phyloP scores from a whole-genome alignment of 805 yeast genomes.

The Spathaspora boniae region DNA sequence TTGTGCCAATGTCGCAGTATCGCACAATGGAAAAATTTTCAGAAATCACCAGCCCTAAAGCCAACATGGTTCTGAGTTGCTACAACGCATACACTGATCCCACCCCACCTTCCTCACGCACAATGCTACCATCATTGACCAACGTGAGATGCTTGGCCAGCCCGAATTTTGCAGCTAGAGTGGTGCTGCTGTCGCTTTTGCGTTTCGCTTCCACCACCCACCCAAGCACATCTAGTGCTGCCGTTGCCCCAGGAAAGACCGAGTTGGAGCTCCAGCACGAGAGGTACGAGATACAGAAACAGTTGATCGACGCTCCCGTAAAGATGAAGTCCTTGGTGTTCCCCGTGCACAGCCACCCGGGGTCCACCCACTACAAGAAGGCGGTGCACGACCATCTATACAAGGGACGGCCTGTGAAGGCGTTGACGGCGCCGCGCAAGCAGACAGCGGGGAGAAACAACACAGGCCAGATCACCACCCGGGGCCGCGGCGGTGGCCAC shows the following conservation, averaged over 20 bases:
- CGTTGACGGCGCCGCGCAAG: conserved; percentile 69
- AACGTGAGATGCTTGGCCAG: too few relatives aligned
- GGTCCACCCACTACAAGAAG: conserved; percentile 81
- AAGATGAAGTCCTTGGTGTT: conserved; percentile 59
- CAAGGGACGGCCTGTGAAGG: conserved; percentile 77
- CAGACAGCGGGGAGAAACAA: conserved; percentile 86
- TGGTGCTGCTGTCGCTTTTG: too few relatives aligned
- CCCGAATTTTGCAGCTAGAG: too few relatives aligned
- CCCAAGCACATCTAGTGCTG: neutral
- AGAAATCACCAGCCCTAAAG: too few relatives aligned
- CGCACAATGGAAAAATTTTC: too few relatives aligned
- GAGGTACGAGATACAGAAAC: conserved; percentile 66
- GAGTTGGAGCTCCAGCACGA: conserved; percentile 79
- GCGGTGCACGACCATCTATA: conserved; percentile 86
- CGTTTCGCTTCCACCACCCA: conserved; percentile 3
- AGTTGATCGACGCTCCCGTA: conserved; percentile 66
- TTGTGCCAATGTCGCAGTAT: too few relatives aligned
- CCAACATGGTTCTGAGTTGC: too few relatives aligned
- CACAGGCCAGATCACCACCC: conserved; percentile 81
- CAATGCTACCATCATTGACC: too few relatives aligned
- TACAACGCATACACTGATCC: too few relatives aligned
- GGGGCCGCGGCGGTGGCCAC: conserved; percentile 98
- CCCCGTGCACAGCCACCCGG: conserved; percentile 59
- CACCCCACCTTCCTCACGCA: too few relatives aligned
- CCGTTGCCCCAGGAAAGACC: too few relatives aligned